Base-by-base conservation (phyloP, 768 basidiomycete species). In the Tephrocybe sp. region DNA sequence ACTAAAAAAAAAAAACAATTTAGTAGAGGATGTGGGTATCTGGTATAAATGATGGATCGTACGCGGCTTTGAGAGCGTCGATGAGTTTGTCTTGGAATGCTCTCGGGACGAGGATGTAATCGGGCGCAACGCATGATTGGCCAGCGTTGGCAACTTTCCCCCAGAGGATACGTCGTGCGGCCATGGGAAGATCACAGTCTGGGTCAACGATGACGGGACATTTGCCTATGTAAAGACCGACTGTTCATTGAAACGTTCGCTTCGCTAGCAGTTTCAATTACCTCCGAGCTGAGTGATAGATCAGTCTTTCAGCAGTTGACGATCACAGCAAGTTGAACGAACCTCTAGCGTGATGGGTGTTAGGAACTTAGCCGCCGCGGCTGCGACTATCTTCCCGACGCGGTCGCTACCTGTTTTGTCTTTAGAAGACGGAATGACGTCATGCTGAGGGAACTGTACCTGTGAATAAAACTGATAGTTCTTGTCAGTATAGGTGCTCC, bases 91-190 rank as follows among this genome's bases (percentile, higher is more conserved):
- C 76, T 47, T 77, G 77, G 60, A 74, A 69, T 4, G 67, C 65
- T 21, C 60, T 68, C 9, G 75, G 74, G 4, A 82, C 75, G 44
- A 80, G 71, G 16, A 79, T 65, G 51, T 82, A 80, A 54, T 82
- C 80, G 0, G 80, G 80, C 4, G 87, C 82, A 3, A 85, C 72
- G 49, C 91, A 93, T 1, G 83, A 82, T 70, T 92, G 80, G 2
- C 92, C 92, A 0, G 80, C 82, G 56, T 94, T 94, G 30, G 75
- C 67, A 16, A 70, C 65, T 39, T 90, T 90, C n/a, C 89, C 89
- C 88, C 89, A 92, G 30, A 92, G 64, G 36, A 94, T 73, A n/a
- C 91, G 77, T 35, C 76, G 77, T 2, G 88, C 87, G 0, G 84
- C 76, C 4, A 75, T 68, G 48, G 83, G 73, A 42, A 92, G 67